Percentiles rank a stretch among this genome's conserved stretches.
Conservation (phyloP, 176 grass and related monocot species). For the Juncus inflexus region DNA sequence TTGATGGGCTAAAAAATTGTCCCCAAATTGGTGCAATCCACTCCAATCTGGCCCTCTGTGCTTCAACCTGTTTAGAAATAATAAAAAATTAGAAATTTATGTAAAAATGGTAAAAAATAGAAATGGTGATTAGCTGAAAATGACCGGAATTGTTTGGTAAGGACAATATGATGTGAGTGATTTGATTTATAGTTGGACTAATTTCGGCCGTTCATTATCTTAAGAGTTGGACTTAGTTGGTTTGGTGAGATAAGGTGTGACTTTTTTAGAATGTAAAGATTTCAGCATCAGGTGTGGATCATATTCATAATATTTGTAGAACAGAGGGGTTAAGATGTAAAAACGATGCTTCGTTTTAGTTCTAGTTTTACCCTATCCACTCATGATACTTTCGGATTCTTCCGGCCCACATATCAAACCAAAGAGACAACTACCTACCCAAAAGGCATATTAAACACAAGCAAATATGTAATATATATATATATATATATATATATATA, state of each 20-base stretch:
- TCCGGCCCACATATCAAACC: background rate
- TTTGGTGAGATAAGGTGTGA: too few relatives aligned
- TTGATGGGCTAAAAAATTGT: slow-evolving; percentile 84
- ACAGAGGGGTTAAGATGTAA: too few relatives aligned
- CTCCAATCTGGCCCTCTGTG: slow-evolving; percentile 93
- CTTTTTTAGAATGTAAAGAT: too few relatives aligned
- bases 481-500: too few relatives aligned
- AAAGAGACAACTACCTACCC: background rate
- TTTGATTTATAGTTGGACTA: background rate
- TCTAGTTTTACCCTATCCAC: background rate
- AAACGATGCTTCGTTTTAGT: background rate
- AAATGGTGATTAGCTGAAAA: slow-evolving; percentile 5
- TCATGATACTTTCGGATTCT: slow-evolving; percentile 17
- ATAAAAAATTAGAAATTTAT: background rate
- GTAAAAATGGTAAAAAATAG: background rate
- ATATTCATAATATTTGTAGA: too few relatives aligned
- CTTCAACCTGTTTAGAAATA: slow-evolving; percentile 53
- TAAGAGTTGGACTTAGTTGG: too few relatives aligned
- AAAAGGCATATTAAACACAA: too few relatives aligned
- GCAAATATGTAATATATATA: too few relatives aligned
- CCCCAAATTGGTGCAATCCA: slow-evolving; percentile 69
- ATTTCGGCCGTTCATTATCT: too few relatives aligned
- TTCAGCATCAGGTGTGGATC: too few relatives aligned
- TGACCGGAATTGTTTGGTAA: slow-evolving; percentile 2
- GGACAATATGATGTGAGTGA: background rate